Evolutionary conservation across 345 rosid genomes (phyloP).

Genomic region (Corymbia maculata): DNA sequence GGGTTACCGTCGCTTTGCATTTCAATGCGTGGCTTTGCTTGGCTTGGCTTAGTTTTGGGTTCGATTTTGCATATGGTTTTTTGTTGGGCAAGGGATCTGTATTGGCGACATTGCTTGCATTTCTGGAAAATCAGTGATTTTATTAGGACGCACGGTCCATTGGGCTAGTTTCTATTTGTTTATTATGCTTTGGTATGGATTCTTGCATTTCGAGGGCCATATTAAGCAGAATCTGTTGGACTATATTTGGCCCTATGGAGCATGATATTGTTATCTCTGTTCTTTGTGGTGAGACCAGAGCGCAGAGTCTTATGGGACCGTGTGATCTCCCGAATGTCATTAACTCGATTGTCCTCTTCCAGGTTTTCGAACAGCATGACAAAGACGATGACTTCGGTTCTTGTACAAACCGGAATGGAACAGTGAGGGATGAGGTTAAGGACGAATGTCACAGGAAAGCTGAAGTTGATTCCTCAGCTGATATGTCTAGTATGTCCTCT

Average conservation of each 20-base stretch:
- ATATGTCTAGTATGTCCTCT: constrained; percentile 22
- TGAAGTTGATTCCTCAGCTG: constrained; percentile 26
- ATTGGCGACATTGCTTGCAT: not conserved
- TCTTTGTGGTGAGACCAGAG: not conserved
- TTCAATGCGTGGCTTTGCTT: not conserved
- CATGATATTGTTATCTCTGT: not conserved
- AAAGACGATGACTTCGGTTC: constrained; percentile 23
- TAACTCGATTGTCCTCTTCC: not conserved
- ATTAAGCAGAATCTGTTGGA: not conserved
- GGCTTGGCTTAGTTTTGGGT: not conserved
- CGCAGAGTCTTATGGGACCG: not conserved
- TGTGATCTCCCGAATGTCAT: not conserved
- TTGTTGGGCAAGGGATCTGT: not conserved
- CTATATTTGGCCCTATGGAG: not conserved
- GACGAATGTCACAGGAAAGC: constrained; percentile 28
- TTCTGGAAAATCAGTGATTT: not conserved
- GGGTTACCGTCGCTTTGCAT: not conserved
- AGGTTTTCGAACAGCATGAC: constrained; percentile 29
- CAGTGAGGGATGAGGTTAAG: constrained; percentile 23
- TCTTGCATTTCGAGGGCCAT: not conserved
- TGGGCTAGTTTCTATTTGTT: not conserved
- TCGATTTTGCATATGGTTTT: not conserved
- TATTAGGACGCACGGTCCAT: not conserved
- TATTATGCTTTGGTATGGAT: not conserved
- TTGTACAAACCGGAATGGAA: constrained; percentile 7